Conservation (phyloP, 2,329 filamentous ascomycete species). For the Lojkania enalia region DNA sequence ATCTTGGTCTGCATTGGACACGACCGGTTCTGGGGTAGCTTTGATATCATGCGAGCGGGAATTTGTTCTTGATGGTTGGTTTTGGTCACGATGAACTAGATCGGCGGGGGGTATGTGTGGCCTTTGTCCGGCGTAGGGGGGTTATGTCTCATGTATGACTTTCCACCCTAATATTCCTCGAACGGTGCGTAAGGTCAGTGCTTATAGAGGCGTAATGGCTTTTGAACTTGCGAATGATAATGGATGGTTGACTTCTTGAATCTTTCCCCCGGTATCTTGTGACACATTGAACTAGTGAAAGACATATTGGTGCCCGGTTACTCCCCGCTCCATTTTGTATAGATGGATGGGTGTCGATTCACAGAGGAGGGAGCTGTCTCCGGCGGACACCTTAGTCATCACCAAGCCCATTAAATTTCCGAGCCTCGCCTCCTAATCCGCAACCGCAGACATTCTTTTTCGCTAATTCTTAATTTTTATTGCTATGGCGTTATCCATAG, state of each 20-base stretch:
- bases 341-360: too few relatives aligned
- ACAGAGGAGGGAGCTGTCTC: too few relatives aligned
- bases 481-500: conserved; percentile 18
- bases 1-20: not conserved
- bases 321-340: too few relatives aligned
- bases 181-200: conserved; percentile 26
- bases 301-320: too few relatives aligned
- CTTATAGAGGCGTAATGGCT: conserved; percentile 30
- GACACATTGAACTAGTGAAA: too few relatives aligned
- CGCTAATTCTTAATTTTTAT: conserved; percentile 3
- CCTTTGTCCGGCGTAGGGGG: too few relatives aligned
- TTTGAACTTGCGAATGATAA: conserved; percentile 3
- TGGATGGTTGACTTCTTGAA: not conserved
- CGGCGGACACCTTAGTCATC: not conserved
- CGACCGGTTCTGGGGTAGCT: not conserved
- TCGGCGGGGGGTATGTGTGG: not conserved
- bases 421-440: not conserved
- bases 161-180: too few relatives aligned
- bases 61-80: not conserved
- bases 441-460: not conserved
- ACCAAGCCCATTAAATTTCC: conserved; percentile 1
- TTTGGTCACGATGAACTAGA: not conserved
- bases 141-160: too few relatives aligned
- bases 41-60: not conserved
- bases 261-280: not conserved